Conservation (phyloP, 1,284 basidiomycete species). For the Lignosus rhinocerotis region DNA sequence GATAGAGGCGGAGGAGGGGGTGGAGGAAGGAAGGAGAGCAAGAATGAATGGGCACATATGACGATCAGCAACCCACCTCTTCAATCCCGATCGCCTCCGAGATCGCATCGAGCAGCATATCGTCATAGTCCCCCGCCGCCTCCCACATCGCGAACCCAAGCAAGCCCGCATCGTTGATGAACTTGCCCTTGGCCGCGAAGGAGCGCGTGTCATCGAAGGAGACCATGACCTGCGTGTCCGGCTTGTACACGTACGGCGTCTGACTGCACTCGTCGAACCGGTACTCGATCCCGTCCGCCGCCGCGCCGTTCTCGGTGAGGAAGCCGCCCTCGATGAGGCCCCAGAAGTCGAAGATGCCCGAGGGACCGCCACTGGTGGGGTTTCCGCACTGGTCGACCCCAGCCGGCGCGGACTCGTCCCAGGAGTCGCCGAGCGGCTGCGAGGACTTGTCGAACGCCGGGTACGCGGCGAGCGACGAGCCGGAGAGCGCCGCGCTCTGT, state of each 20-base stretch:
- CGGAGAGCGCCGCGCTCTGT: conserved; percentile 32
- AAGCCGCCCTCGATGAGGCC: conserved; percentile 43
- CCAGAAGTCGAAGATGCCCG: conserved; percentile 44
- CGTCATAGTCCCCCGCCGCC: conserved; percentile 56
- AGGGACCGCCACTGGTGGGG: conserved; percentile 28
- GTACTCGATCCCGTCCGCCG: conserved; percentile 41
- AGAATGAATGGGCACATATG: neutral
- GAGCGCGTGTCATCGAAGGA: conserved; percentile 76
- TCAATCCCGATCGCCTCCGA: conserved; percentile 28
- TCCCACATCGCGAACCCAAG: conserved; percentile 70
- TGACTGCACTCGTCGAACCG: conserved; percentile 48
- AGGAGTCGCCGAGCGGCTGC: conserved; percentile 44
- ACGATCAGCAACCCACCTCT: conserved; percentile 23
- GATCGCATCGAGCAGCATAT: conserved; percentile 58
- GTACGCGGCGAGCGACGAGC: conserved; percentile 34
- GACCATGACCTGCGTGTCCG: conserved; percentile 38
- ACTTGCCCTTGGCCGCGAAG: conserved; percentile 58
- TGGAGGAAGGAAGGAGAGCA: neutral
- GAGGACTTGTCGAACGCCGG: conserved; percentile 39
- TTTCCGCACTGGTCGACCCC: conserved; percentile 42
- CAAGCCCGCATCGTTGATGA: conserved; percentile 50
- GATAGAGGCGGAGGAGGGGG: too few species aligned
- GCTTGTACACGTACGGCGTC: conserved; percentile 51
- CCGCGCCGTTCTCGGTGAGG: conserved; percentile 38
- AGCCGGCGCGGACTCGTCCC: conserved; percentile 36